phyloP scores from a whole-genome alignment of 208 protist species.

The Trypanosoma theileri region DNA sequence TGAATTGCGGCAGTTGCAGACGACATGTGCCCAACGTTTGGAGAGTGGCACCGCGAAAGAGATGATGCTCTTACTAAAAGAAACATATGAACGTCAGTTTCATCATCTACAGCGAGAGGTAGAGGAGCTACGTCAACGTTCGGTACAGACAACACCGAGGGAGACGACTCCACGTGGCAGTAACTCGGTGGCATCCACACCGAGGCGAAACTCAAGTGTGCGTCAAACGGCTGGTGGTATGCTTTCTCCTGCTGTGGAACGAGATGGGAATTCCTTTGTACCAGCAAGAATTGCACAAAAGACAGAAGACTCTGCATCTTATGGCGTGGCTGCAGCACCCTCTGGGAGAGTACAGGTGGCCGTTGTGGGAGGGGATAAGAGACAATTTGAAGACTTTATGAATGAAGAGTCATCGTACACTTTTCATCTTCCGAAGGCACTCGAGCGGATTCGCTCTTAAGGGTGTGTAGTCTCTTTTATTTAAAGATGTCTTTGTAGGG shows the following conservation, averaged over 20 bases:
- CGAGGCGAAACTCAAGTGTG: neutral
- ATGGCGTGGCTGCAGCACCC: neutral
- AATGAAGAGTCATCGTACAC: conserved; percentile 57
- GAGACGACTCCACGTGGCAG: conserved; percentile 7
- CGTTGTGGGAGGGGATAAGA: neutral
- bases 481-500: neutral
- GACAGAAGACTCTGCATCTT: no score
- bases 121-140: conserved; percentile 10
- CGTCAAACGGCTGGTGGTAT: neutral
- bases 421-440: conserved; percentile 32
- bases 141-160: neutral
- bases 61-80: conserved; percentile 23
- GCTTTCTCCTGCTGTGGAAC: conserved; percentile 16
- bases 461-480: neutral
- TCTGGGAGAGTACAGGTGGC: neutral
- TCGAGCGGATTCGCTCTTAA: conserved; percentile 5
- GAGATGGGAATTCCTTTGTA: neutral
- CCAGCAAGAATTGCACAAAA: conserved; percentile 1
- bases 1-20: conserved; percentile 16
- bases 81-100: conserved; percentile 26
- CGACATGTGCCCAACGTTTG: neutral
- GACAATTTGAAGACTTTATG: conserved; percentile 78
- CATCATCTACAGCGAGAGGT: conserved; percentile 26
- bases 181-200: conserved; percentile 7
- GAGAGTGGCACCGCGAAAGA: conserved; percentile 18